Evolutionary conservation across 495 filamentous ascomycete species (phyloP).

Genomic region (Podospora australis): DNA sequence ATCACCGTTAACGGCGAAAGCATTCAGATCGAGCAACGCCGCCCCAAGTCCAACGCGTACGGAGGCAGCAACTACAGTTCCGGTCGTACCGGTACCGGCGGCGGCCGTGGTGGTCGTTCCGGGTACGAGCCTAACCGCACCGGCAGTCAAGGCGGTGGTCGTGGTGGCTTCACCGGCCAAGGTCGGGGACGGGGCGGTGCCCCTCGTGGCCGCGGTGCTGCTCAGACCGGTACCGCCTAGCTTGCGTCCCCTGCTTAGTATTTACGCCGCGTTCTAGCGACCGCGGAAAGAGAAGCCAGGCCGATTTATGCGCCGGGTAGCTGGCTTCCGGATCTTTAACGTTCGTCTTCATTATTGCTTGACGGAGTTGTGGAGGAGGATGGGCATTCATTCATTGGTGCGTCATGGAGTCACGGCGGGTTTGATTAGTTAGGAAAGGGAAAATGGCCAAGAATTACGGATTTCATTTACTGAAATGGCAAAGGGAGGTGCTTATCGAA

Average conservation of each 20-base stretch:
- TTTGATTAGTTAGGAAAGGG: constrained; percentile 17
- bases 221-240: constrained; percentile 30
- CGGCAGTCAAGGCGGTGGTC: constrained; percentile 56
- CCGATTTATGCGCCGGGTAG: too few relatives aligned
- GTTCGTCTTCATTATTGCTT: not conserved
- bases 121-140: constrained; percentile 51
- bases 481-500: not conserved
- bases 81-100: constrained; percentile 47
- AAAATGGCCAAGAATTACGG: constrained; percentile 14
- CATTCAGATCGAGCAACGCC: constrained; percentile 83
- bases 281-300: too few relatives aligned
- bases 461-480: constrained; percentile 5
- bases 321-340: not conserved
- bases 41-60: constrained; percentile 61
- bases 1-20: constrained; percentile 75
- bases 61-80: constrained; percentile 57
- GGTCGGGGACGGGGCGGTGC: constrained; percentile 50
- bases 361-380: constrained; percentile 3
- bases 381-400: constrained; percentile 15
- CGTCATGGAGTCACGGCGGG: constrained; percentile 20
- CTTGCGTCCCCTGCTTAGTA: constrained; percentile 9
- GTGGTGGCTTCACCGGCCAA: constrained; percentile 60
- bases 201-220: constrained; percentile 39
- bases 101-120: constrained; percentile 58
- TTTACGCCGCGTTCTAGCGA: too few relatives aligned